Evolutionary conservation across 2,329 filamentous ascomycete genomes (phyloP).

Genomic region (Ceratocystis albifundus): DNA sequence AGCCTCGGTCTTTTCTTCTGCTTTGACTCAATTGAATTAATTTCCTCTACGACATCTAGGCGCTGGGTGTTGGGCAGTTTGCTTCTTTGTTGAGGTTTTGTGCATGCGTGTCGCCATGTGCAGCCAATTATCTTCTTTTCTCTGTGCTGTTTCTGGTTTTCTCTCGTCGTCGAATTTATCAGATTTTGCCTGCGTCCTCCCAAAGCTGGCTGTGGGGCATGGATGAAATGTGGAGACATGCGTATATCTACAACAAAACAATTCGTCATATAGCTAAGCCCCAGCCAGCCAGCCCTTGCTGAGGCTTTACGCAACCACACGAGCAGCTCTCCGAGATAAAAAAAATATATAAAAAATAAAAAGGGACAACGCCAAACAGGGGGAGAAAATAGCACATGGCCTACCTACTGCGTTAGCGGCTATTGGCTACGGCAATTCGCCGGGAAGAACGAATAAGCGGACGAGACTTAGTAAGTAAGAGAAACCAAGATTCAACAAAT

Average conservation of each 20-base stretch:
- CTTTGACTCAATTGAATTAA: background rate
- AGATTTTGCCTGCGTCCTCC: background rate
- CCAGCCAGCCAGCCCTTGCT: background rate
- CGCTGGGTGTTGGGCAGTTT: background rate
- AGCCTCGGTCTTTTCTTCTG: background rate
- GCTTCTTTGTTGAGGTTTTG: background rate
- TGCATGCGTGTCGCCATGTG: background rate
- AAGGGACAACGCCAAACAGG: background rate
- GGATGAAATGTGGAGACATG: background rate
- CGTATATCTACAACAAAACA: background rate
- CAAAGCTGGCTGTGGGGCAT: background rate
- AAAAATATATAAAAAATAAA: background rate
- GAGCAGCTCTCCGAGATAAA: background rate
- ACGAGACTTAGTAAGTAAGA: background rate
- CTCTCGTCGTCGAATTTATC: background rate
- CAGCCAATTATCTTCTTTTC: background rate
- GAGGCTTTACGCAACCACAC: background rate
- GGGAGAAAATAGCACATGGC: background rate
- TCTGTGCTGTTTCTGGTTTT: background rate
- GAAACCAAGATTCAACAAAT: background rate
- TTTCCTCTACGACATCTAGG: background rate
- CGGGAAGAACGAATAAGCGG: background rate
- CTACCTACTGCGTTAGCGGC: background rate
- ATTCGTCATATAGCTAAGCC: slow-evolving; percentile 2
- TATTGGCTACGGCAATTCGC: slow-evolving; percentile 5